Evolutionary conservation across 2,329 filamentous ascomycete genomes (phyloP).

Genomic region (Boeremia exigua): DNA sequence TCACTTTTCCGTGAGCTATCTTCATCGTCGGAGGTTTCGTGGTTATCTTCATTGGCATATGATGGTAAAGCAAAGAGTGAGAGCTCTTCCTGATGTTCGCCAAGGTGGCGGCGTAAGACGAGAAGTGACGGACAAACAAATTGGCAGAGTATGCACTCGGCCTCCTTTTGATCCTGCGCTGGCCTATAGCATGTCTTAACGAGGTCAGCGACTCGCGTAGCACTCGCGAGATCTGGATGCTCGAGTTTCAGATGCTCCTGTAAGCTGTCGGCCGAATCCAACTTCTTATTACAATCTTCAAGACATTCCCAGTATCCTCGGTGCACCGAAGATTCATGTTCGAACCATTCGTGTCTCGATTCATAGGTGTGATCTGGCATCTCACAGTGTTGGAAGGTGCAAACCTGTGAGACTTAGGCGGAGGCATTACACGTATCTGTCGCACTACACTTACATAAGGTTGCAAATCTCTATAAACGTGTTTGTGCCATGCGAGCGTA

Average conservation of each 20-base stretch:
- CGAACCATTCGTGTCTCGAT: constrained; percentile 22
- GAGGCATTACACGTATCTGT: constrained; percentile 25
- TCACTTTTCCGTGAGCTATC: no score
- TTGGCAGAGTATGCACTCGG: constrained; percentile 7
- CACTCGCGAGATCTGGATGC: constrained; percentile 8
- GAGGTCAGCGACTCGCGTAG: constrained; percentile 5
- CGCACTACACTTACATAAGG: no score
- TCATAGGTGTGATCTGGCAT: constrained; percentile 20
- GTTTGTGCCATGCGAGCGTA: no score
- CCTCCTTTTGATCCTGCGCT: not conserved
- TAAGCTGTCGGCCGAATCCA: constrained; percentile 4
- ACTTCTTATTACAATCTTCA: constrained; percentile 15
- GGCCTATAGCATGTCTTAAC: constrained; percentile 6
- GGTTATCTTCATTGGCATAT: not conserved
- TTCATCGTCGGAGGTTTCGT: no score
- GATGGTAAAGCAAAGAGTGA: constrained; percentile 23
- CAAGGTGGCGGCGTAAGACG: constrained; percentile 21
- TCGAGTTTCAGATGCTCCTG: constrained; percentile 6
- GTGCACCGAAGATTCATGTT: constrained; percentile 21
- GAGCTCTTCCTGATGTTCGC: constrained; percentile 25
- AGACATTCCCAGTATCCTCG: constrained; percentile 22
- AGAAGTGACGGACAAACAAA: constrained; percentile 10
- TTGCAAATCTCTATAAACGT: no score
- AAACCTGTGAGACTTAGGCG: constrained; percentile 17
- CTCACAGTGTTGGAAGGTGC: constrained; percentile 21